phyloP scores from a whole-genome alignment of 2,329 filamentous ascomycete species.

The Aureobasidium sp. region DNA sequence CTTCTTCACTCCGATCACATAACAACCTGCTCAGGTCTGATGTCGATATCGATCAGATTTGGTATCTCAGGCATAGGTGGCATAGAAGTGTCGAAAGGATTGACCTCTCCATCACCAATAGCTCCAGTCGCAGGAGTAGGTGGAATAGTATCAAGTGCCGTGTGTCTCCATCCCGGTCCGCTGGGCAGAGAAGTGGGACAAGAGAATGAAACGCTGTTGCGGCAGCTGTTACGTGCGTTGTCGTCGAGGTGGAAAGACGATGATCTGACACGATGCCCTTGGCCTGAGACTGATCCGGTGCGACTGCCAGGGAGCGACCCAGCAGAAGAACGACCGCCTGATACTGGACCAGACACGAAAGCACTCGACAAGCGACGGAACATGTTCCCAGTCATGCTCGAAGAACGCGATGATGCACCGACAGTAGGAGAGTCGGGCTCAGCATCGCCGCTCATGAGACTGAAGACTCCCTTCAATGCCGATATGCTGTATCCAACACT shows the following conservation, averaged over 20 bases:
- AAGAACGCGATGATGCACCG: slow-evolving; percentile 29
- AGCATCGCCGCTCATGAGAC: slow-evolving; percentile 39
- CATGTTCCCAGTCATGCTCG: slow-evolving; percentile 32
- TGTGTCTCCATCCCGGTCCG: slow-evolving; percentile 23
- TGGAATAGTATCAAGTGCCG: slow-evolving; percentile 43
- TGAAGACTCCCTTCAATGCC: slow-evolving; percentile 51
- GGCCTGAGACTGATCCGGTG: not conserved
- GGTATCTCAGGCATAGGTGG: slow-evolving; percentile 26
- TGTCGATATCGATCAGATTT: not conserved
- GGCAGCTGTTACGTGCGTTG: slow-evolving; percentile 37
- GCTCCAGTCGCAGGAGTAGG: slow-evolving; percentile 38
- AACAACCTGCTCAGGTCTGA: slow-evolving; percentile 11
- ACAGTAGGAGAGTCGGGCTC: slow-evolving; percentile 20
- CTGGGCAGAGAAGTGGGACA: slow-evolving; percentile 44
- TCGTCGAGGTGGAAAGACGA: slow-evolving; percentile 28
- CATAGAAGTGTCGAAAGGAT: slow-evolving; percentile 41
- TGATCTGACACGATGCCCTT: not conserved
- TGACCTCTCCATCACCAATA: slow-evolving; percentile 33
- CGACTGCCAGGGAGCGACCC: slow-evolving; percentile 9
- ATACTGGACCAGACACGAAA: slow-evolving; percentile 26
- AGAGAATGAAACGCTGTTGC: slow-evolving; percentile 39
- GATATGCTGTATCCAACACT: slow-evolving; percentile 45
- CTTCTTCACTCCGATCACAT: not conserved
- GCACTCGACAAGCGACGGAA: slow-evolving; percentile 38
- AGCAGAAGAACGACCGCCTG: slow-evolving; percentile 28